Percentiles rank a stretch among this genome's conserved stretches.
These are phyloP conservation scores for Rhododendron mucronatum DNA, from an alignment of 148 eudicot species.

Conservation along the genomic window DNA sequence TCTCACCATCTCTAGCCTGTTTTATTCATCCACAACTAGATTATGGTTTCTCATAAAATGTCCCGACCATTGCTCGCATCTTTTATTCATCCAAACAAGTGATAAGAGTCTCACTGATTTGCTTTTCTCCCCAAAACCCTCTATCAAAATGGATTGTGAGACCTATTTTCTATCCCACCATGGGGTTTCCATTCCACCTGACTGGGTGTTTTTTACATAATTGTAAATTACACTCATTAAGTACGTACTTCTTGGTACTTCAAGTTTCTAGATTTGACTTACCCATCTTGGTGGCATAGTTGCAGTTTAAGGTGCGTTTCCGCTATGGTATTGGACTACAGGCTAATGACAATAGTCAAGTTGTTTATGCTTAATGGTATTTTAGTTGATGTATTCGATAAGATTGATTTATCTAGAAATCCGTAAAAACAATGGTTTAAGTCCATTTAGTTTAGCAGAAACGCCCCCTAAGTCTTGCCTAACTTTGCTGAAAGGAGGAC, in stretches of 20 bases:
- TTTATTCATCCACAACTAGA: background rate
- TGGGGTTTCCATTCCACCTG: background rate
- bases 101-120: background rate
- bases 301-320: background rate
- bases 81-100: background rate
- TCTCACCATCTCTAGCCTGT: background rate
- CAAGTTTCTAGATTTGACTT: background rate
- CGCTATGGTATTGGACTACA: too few relatives aligned
- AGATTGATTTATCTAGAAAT: too few relatives aligned
- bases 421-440: background rate
- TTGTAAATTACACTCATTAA: too few relatives aligned
- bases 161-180: background rate
- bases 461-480: background rate
- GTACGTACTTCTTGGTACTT: background rate
- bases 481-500: background rate
- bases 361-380: too few relatives aligned
- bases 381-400: too few relatives aligned
- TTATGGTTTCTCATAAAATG: background rate
- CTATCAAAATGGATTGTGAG: background rate
- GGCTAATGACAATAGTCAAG: too few relatives aligned
- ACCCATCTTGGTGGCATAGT: background rate
- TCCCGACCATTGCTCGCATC: background rate
- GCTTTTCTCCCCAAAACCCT: background rate
- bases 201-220: background rate
- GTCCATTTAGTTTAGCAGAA: background rate